Evolutionary conservation across 2,329 filamentous ascomycete species (phyloP).

Genomic region (Neofusicoccum kwambonambiense): DNA sequence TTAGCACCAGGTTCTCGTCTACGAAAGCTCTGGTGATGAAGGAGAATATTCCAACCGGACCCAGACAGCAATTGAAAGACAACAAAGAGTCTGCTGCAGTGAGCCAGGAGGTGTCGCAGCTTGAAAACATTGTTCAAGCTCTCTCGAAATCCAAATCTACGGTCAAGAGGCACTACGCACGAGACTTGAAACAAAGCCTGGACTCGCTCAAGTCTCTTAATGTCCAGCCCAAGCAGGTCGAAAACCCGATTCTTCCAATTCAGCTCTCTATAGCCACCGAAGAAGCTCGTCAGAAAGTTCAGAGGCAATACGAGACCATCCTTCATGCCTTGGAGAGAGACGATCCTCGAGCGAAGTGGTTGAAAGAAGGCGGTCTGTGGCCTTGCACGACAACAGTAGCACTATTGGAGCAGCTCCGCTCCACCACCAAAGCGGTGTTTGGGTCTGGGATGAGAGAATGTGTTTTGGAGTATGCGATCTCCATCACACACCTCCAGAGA

Average conservation of each 20-base stretch:
- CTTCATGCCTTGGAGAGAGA: not conserved
- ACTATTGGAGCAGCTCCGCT: conserved; percentile 51
- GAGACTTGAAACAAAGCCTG: conserved; percentile 8
- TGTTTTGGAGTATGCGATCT: conserved; percentile 46
- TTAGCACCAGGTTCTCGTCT: not conserved
- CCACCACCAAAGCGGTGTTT: conserved; percentile 31
- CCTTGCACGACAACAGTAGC: not conserved
- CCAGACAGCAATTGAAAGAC: not conserved
- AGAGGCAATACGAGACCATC: not conserved
- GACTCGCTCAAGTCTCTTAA: not conserved
- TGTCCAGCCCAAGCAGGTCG: too few species aligned
- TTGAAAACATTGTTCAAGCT: not conserved
- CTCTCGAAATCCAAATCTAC: not conserved
- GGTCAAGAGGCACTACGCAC: not conserved
- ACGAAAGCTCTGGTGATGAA: not conserved
- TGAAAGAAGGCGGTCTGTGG: conserved; percentile 22
- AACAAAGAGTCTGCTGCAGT: not conserved
- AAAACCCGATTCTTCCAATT: not conserved
- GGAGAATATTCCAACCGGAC: not conserved
- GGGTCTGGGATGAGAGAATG: conserved; percentile 38
- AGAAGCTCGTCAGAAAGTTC: not conserved
- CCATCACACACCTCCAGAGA: conserved; percentile 48
- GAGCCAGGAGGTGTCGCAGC: not conserved
- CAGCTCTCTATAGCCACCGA: not conserved
- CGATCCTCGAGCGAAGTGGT: conserved; percentile 23